Evolutionary conservation across 2,329 filamentous ascomycete genomes (phyloP).

Genomic region (Colletotrichum sp.): DNA sequence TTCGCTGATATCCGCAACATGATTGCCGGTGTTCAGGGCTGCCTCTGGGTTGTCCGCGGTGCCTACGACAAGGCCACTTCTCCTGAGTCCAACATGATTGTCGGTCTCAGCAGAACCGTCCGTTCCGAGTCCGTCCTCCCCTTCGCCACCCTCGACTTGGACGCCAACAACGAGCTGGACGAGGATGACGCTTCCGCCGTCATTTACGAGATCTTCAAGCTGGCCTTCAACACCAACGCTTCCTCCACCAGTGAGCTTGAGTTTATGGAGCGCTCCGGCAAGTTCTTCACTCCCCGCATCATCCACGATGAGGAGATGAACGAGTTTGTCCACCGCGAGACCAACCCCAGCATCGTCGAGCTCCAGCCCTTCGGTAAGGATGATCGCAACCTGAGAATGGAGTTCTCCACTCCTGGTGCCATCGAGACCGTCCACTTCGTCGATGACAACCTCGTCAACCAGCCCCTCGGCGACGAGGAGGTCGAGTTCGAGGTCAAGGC

Average conservation of each 20-base stretch:
- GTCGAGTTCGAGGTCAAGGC: conserved; percentile 48
- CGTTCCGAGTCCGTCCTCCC: conserved; percentile 50
- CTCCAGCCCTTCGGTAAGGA: conserved; percentile 43
- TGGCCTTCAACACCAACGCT: conserved; percentile 36
- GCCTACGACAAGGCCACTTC: conserved; percentile 39
- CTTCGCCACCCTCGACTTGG: conserved; percentile 50
- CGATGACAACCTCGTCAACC: conserved; percentile 33
- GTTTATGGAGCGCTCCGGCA: conserved; percentile 43
- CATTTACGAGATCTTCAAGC: conserved; percentile 39
- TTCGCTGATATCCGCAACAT: conserved; percentile 43
- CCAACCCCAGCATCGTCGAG: conserved; percentile 40
- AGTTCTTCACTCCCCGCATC: conserved; percentile 43
- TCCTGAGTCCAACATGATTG: conserved; percentile 48
- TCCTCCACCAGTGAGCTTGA: conserved; percentile 43
- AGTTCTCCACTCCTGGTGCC: conserved; percentile 41
- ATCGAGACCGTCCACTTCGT: conserved; percentile 45
- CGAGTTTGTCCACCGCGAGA: conserved; percentile 47
- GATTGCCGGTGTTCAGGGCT: conserved; percentile 36
- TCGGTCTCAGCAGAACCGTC: conserved; percentile 48
- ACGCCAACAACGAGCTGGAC: conserved; percentile 37
- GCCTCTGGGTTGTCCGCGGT: conserved; percentile 45
- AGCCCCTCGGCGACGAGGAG: conserved; percentile 36
- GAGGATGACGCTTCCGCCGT: conserved; percentile 32
- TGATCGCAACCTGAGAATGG: conserved; percentile 37
- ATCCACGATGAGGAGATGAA: conserved; percentile 45